A percentile compares a stretch with the other conserved stretches of the same genome.
phyloP scores from a whole-genome alignment of 306 rosid species.

The Elaeagnus macrophylla region DNA sequence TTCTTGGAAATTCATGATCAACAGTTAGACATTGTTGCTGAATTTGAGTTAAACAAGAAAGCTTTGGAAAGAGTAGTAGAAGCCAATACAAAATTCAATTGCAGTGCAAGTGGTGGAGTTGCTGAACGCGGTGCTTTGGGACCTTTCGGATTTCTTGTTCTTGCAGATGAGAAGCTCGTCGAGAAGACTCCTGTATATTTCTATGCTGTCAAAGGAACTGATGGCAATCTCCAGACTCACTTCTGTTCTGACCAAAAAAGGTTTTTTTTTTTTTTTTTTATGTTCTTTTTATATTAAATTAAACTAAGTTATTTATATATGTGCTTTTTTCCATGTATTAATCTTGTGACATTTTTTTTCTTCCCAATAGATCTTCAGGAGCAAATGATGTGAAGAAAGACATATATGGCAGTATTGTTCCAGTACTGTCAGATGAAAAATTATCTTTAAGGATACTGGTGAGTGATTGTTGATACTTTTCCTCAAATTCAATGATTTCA shows the following conservation, averaged over 20 bases:
- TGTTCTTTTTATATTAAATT: too few relatives aligned
- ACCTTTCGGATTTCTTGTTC: slow-evolving; percentile 77
- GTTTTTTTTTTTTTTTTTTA: slow-evolving; percentile 14
- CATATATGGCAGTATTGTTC: slow-evolving; percentile 54
- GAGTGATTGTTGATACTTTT: slow-evolving; percentile 13
- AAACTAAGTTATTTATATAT: neutral
- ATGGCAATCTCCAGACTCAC: slow-evolving; percentile 46
- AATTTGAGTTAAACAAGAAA: slow-evolving; percentile 66
- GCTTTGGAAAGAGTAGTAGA: slow-evolving; percentile 30
- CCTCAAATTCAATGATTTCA: neutral
- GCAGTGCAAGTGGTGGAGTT: slow-evolving; percentile 55
- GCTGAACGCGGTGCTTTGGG: slow-evolving; percentile 62
- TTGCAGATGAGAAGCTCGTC: slow-evolving; percentile 56
- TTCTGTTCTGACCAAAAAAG: slow-evolving; percentile 74
- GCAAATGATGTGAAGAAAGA: slow-evolving; percentile 62
- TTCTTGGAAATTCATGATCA: too few relatives aligned
- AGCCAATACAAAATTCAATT: slow-evolving; percentile 40
- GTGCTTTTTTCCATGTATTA: neutral
- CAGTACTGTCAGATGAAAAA: slow-evolving; percentile 65
- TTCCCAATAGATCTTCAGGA: slow-evolving; percentile 51
- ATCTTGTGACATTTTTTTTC: too few relatives aligned
- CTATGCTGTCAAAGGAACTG: slow-evolving; percentile 47
- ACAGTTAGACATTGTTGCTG: slow-evolving; percentile 64
- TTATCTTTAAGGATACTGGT: slow-evolving; percentile 59
- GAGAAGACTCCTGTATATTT: slow-evolving; percentile 79